Base-by-base conservation (phyloP, 305 asterid genomes). In the Fraxinus floribunda region DNA sequence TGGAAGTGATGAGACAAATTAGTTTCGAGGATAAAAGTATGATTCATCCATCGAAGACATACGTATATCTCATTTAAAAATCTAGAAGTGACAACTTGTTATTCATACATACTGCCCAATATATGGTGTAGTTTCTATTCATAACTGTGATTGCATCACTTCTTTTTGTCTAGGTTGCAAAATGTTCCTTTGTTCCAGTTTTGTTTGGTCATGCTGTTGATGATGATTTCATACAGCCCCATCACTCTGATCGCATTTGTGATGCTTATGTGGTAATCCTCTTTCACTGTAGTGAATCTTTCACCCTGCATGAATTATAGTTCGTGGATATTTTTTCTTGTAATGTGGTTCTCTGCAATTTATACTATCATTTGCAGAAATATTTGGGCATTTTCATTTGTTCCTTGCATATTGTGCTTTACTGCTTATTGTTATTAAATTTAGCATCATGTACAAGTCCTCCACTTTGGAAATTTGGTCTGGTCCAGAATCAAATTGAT, bases 171-270 rank as follows among this genome's bases (percentile, higher is more conserved):
- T 55, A 95, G 98, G 97, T 92, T 24, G 98, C 98, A 44, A 94
- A 92, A 84, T 89, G 94, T 77, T 89, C 95, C 88, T 18, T 55
- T 55, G 26, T 95, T 77, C 98, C 98, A 0, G 98, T 87, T 83
- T 85, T 95, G 44, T 90, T 95, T 79, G 98, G 98, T 81, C 98
- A 95, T 86, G 98, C 93, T 30, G 87, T 85, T 62, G 98, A 92
- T 1, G 98, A 95, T 78, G 98, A 95, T 87, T 95, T 95, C 90
- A 94, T 95, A 84, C 93, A 86, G 64, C 98, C 98, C 81, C 98
- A 92, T 91, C 98, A 95, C 82, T 94, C 98, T 79, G 98, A 95
- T 86, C 91, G 93, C 36, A 86, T 95, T 76, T 91, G 81, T 83
- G 93, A 93, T 35, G 95, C 94, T 77, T 95, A 95, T 88, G 90